Base-by-base conservation (phyloP, 192 early-diverging fungal genomes). In the Kickxella alabastrina region DNA sequence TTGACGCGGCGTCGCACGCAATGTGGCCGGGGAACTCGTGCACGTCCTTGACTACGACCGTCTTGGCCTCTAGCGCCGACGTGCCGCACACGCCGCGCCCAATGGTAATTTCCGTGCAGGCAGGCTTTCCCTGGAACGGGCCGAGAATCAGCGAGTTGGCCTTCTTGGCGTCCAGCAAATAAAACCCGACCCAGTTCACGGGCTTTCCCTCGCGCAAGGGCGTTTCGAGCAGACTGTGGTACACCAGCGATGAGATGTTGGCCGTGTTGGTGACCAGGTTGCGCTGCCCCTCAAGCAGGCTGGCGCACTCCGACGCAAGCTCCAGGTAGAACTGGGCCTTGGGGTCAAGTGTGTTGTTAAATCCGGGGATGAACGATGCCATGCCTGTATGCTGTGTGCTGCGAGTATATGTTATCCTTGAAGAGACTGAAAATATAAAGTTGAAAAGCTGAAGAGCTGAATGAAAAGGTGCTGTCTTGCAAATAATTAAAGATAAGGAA, bases 51-150 rank as follows among this genome's bases (percentile, higher is more conserved):
- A 97, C 86, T 2, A 94, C 54, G 32, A 85, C 62, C 0, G 86
- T 80, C 26, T 49, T 10, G 13, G 60, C 51, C 31, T 72, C 63
- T n/a, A 49, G 48, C 3, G 91, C 92, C 0, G 91, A 87, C 5
- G 87, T 80, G 15, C 92, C 93, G 61, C 92, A 93, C n/a, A 97
- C 93, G 14, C 93, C 93, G 21, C 81, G 81, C 15, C 87, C 87
- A 57, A 91, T 81, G 13, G 64, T 69, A 45, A 97, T 97, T 17
- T 82, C 74, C 4, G 90, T 92, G 64, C 93, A 97, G 6, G 93
- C 93, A 0, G 91, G 75, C 49, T 84, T 85, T 45, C 92, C 92
- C 56, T 97, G 91, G 74, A 97, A 97, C 27, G 93, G 93, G 1
- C 91, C 93, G 48, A 97, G 71, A 14, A 84, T 69, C 63, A 93